phyloP scores from a whole-genome alignment of 345 rosid species.

The Gossypium australe region DNA sequence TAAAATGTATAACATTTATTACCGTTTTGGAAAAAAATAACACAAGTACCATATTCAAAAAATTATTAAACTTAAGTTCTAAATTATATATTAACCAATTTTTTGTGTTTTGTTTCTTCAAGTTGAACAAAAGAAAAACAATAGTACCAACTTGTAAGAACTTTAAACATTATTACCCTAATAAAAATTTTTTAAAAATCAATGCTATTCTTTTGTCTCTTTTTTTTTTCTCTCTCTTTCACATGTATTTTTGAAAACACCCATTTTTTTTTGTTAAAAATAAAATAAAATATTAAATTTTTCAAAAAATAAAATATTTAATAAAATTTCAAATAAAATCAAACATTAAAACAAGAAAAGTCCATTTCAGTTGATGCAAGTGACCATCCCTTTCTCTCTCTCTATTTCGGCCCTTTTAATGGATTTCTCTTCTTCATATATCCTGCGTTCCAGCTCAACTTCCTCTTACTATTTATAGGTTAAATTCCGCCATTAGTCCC shows the following conservation, averaged over 20 bases:
- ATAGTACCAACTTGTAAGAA: neutral
- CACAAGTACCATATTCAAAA: too few relatives aligned
- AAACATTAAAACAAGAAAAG: neutral
- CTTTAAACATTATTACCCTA: neutral
- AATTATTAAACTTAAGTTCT: too few relatives aligned
- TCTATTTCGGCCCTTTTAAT: neutral
- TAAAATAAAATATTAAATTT: too few relatives aligned
- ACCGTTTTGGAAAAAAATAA: too few relatives aligned
- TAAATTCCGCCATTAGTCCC: too few relatives aligned
- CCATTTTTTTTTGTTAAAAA: neutral
- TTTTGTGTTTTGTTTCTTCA: neutral
- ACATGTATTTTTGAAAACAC: neutral
- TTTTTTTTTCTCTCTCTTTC: neutral
- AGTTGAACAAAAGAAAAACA: neutral
- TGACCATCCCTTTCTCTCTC: neutral
- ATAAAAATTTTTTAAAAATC: neutral
- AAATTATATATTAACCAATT: neutral
- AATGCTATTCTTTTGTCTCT: neutral
- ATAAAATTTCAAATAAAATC: neutral
- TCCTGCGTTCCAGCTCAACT: conserved; percentile 37
- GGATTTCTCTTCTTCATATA: conserved; percentile 18
- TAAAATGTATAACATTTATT: too few relatives aligned
- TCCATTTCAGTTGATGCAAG: conserved; percentile 12
- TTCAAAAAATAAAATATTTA: neutral
- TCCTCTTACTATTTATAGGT: neutral